Base-by-base conservation (phyloP, 768 basidiomycete genomes). In the Melanogaster broomeanus region DNA sequence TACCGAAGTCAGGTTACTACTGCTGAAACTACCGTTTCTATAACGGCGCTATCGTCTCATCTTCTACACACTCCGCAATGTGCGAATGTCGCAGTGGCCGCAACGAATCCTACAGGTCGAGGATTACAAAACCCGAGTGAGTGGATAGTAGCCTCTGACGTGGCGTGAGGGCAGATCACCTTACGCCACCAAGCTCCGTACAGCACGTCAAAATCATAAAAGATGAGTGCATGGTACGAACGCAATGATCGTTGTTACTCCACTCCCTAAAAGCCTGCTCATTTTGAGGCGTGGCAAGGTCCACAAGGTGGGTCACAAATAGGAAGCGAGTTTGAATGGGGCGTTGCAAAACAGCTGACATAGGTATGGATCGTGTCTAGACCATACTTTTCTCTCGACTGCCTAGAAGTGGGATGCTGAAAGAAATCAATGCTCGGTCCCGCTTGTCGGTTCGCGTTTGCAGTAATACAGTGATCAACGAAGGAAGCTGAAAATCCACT, bases 41-140 rank as follows among this genome's bases (percentile, higher is more conserved):
- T 77, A 4, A 92, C 88, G 15, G 95, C 90, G 51, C 77, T 77
- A 56, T 92, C 90, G 64, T 93, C 58, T 94, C 93, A 62, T 96
- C 93, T 70, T 93, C 91, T 4, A 83, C 81, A 62, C 85, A 89
- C 67, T 96, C 94, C 4, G 84, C 84, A 48, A 96, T 85, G n/a
- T n/a, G n/a, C n/a, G 72, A 96, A 93, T 24, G 89, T 86, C 16
- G 88, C 76, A 25, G 92, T 88, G 65, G 95, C 94, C 9, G 84
- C 74, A 15, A 81, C 84, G 60, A 91, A 88, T 11, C 86, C 90
- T 90, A 59, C 15, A 47, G 18, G 24, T 22, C 24, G 15, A 46
- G 51, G 31, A 24, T n/a, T 18, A 13, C 2, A 25, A 25, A n/a
- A 16, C 16, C 6, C 13, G 7, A 8, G 15, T 35, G 4, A 51